Evolutionary conservation across 2,329 filamentous ascomycete genomes (phyloP), one percentile per base, ranked within the genome.

Genomic region (Fusarium siculi): DNA sequence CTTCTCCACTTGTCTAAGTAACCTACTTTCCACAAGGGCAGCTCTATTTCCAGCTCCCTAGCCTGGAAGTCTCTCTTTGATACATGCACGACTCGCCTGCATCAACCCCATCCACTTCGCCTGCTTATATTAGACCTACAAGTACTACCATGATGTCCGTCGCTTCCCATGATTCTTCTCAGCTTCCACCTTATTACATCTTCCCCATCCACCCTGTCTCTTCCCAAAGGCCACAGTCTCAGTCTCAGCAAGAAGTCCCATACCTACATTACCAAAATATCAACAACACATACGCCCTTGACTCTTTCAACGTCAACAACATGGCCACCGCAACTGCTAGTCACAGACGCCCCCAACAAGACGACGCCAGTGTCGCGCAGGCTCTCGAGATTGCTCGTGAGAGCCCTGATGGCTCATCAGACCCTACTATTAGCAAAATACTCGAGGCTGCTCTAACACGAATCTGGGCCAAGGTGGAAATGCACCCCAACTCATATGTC

Each of bases 361-460:
- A 81, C 55, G 80, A 82, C 39, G 77, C 84, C 70, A 83, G 82
- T 60, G 89, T 94, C 63, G 85, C 89, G 69, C 87, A 91, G 80
- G 93, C 93, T 30, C 87, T 97, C 61, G 91, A 95, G 77, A 88
- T 93, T 66, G 94, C 93, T 19, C 89, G 93, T 70, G 93, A 95
- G 80, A 92, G 87, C 78, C 88, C 92, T 66, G 90, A 92, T 68
- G 92, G 90, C 64, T 84, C 85, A 21, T 84, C 90, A 58, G 90
- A 95, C 77, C 86, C 89, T 12, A 85, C 84, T 58, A 87, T 95
- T 64, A 87, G 85, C 77, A 84, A 85, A 68, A 90, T 92, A 63
- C 89, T 97, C 43, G 91, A 95, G 79, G 81, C 81, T 56, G 91
- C 89, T 36, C 84, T 94, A 55, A 79, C 83, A 4, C 85, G 88